Evolutionary conservation across 1,139 yeast genomes (phyloP), one percentile per base, ranked within the genome.

Genomic region (Yamadazyma conglobata): DNA sequence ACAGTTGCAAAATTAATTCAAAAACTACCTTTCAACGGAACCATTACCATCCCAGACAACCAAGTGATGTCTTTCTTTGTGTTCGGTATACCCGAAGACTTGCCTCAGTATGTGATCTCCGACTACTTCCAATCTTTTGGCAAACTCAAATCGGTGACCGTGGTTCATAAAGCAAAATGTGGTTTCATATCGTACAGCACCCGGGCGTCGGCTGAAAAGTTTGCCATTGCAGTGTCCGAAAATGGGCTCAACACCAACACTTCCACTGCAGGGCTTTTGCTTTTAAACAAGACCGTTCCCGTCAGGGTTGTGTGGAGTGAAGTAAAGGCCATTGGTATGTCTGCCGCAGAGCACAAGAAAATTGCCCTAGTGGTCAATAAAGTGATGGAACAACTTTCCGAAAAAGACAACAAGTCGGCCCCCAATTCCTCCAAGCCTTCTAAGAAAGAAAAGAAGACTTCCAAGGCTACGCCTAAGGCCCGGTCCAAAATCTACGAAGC

Each of bases 231-330:
- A 1, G 48, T 77, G 4, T 28, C 31, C 3, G 33, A 28, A 2
- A 56, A 59, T 30, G 64, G 60, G 1, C 39, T 54, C 30, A 63
- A 62, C 40, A 25, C 30, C 12, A 54, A 53, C 27, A 46, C 37
- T 10, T 28, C 41, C 10, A 57, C 66, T 0, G 65, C 72, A 1
- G 73, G 68, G 1, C 40, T 66, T 27, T 35, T 63, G 15, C 30
- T 65, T 3, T 37, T 67, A 4, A 63, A 59, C 4, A 48, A 50
- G 5, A 54, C 49, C 34, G 52, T 46, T 34, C 82, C 86, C 4
- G 46, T 83, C 27, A 54, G 88, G 26, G 68, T 80, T 0, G 70
- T 74, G 17, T 83, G 89, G 88, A 82, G 89, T 12, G 71, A 70
- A 27, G 75, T 74, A 4, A 56, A 66, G 35, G 53, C 70, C 1